Evolutionary conservation across 2,329 filamentous ascomycete genomes (phyloP).

Genomic region (Huntiella omanensis): DNA sequence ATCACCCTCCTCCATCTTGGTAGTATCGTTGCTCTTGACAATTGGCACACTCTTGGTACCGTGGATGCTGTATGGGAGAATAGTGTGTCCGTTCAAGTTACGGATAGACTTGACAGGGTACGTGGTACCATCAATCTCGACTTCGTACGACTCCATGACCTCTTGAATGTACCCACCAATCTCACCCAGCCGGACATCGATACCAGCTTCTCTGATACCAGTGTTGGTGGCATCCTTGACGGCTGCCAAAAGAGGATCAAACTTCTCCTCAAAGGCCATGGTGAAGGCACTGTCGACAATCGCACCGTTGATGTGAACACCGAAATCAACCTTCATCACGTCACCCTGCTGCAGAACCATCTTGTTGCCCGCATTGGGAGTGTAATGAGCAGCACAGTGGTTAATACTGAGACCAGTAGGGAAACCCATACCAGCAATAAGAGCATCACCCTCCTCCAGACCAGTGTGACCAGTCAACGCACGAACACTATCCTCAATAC

Average conservation of each 20-base stretch:
- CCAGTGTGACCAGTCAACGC: conserved; percentile 53
- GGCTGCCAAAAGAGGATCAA: conserved; percentile 54
- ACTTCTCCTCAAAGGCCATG: conserved; percentile 53
- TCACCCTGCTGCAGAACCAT: conserved; percentile 54
- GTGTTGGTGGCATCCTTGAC: conserved; percentile 68
- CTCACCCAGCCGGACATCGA: conserved; percentile 58
- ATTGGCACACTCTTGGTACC: conserved; percentile 66
- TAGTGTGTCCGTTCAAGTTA: conserved; percentile 59
- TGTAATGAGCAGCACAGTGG: conserved; percentile 62
- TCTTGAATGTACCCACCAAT: conserved; percentile 56
- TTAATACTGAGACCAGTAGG: conserved; percentile 63
- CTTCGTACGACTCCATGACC: conserved; percentile 60
- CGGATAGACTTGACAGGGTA: conserved; percentile 53
- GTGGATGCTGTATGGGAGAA: conserved; percentile 58
- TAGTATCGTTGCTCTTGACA: conserved; percentile 55
- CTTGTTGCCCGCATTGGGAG: conserved; percentile 61
- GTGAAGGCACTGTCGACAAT: conserved; percentile 74
- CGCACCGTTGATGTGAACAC: conserved; percentile 60
- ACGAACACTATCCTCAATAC: conserved; percentile 61
- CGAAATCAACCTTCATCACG: conserved; percentile 70
- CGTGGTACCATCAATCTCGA: conserved; percentile 48
- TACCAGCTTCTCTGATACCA: conserved; percentile 63
- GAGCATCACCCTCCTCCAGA: conserved; percentile 51
- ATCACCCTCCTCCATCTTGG: conserved; percentile 75
- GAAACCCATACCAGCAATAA: conserved; percentile 61